Conservation (phyloP, 2,329 filamentous ascomycete genomes). For the Trichoderma sp. region DNA sequence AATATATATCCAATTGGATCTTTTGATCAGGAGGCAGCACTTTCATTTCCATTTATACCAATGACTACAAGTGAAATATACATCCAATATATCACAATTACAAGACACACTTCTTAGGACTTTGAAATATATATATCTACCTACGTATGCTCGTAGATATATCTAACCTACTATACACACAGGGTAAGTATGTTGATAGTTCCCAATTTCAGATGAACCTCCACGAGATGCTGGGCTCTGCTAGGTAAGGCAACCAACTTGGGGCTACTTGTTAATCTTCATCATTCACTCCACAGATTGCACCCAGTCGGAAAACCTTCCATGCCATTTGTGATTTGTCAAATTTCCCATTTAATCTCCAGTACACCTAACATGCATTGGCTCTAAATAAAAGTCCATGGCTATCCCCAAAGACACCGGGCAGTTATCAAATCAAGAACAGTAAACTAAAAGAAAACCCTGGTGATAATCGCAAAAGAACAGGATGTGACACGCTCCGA, state of each 20-base stretch:
- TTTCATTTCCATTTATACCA: neutral
- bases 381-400: slow-evolving; percentile 1
- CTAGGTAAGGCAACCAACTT: neutral
- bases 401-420: neutral
- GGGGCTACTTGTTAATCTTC: neutral
- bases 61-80: too few species aligned
- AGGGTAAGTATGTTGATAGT: neutral
- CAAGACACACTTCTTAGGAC: neutral
- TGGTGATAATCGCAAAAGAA: neutral
- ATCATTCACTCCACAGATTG: neutral
- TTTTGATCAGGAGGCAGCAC: neutral
- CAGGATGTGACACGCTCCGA: neutral
- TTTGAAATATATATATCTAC: neutral
- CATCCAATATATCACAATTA: neutral
- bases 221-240: neutral
- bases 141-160: neutral
- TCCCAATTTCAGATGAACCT: neutral
- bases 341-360: slow-evolving; percentile 1
- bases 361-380: slow-evolving; percentile 16
- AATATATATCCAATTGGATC: neutral
- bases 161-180: neutral
- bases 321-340: neutral
- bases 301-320: neutral
- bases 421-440: neutral
- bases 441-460: neutral